phyloP scores from a whole-genome alignment of 768 basidiomycete genomes.

The Amanita pseudoporphyria region DNA sequence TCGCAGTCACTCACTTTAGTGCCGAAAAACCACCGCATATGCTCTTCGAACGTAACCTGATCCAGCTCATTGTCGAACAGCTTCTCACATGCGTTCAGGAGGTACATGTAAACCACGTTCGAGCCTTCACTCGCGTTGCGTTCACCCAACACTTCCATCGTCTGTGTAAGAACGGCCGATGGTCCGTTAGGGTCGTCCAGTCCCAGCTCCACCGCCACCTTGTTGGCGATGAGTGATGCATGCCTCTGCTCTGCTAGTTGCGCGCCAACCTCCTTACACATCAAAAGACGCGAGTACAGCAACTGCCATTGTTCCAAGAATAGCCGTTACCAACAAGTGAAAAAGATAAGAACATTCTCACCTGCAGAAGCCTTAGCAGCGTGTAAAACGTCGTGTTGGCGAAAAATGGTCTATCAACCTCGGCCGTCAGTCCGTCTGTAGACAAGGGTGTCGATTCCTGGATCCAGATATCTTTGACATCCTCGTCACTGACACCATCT shows the following conservation, averaged over 20 bases:
- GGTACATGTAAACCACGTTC: slow-evolving; percentile 79
- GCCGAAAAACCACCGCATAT: slow-evolving; percentile 91
- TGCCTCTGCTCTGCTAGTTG: slow-evolving; percentile 61
- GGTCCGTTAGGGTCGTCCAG: slow-evolving; percentile 79
- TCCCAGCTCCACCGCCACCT: slow-evolving; percentile 74
- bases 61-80: slow-evolving; percentile 92
- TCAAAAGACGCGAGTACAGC: slow-evolving; percentile 77
- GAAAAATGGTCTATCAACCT: slow-evolving; percentile 59
- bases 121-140: slow-evolving; percentile 34
- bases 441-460: slow-evolving; percentile 29
- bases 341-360: slow-evolving; percentile 17
- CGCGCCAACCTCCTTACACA: slow-evolving; percentile 77
- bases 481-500: slow-evolving; percentile 20
- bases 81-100: slow-evolving; percentile 87
- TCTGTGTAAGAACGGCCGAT: slow-evolving; percentile 56
- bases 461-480: slow-evolving; percentile 50
- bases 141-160: slow-evolving; percentile 50
- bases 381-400: slow-evolving; percentile 92
- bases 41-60: slow-evolving; percentile 87
- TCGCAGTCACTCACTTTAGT: slow-evolving; percentile 47
- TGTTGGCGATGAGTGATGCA: slow-evolving; percentile 61
- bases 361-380: slow-evolving; percentile 82
- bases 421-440: slow-evolving; percentile 17
- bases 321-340: neutral
- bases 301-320: slow-evolving; percentile 37